Percentiles rank a stretch among this genome's conserved stretches.
Conservation (phyloP, 2,329 filamentous ascomycete genomes). For the Colletotrichum caudatum region DNA sequence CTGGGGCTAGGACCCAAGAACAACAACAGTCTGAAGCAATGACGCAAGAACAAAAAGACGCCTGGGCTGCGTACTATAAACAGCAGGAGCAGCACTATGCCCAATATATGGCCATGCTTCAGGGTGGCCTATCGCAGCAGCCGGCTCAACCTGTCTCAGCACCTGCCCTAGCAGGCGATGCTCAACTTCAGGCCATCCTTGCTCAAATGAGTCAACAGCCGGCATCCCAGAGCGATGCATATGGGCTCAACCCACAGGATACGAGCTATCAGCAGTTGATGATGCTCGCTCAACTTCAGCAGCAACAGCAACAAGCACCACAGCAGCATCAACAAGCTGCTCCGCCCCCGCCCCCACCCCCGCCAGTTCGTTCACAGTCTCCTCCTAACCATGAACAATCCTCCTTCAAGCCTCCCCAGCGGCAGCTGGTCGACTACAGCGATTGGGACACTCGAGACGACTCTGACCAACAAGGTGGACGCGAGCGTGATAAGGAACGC, state of each 20-base stretch:
- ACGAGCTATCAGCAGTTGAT: constrained; percentile 56
- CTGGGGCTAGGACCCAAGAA: constrained; percentile 48
- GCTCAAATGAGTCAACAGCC: constrained; percentile 55
- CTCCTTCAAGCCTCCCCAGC: constrained; percentile 39
- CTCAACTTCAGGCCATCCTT: constrained; percentile 58
- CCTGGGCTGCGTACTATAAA: constrained; percentile 48
- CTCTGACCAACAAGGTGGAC: constrained; percentile 43
- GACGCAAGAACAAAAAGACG: constrained; percentile 42
- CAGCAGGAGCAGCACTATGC: constrained; percentile 50
- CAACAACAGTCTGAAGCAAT: constrained; percentile 43
- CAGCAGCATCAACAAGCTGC: constrained; percentile 40
- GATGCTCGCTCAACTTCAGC: constrained; percentile 54
- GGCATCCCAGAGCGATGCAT: constrained; percentile 41
- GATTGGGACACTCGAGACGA: constrained; percentile 33
- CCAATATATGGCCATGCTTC: constrained; percentile 58
- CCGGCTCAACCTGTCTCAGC: constrained; percentile 38
- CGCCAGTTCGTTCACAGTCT: constrained; percentile 37
- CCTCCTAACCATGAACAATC: constrained; percentile 41
- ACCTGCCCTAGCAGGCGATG: constrained; percentile 43
- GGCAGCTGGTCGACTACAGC: constrained; percentile 37
- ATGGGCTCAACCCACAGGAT: constrained; percentile 54
- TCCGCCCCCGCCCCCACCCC: constrained; percentile 9
- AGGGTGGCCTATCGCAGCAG: constrained; percentile 49
- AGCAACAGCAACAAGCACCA: constrained; percentile 44
- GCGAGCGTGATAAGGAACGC: constrained; percentile 47